Evolutionary conservation across 495 filamentous ascomycete genomes (phyloP), one percentile per base, ranked within the genome.

Genomic region (Margaritispora aquatica): DNA sequence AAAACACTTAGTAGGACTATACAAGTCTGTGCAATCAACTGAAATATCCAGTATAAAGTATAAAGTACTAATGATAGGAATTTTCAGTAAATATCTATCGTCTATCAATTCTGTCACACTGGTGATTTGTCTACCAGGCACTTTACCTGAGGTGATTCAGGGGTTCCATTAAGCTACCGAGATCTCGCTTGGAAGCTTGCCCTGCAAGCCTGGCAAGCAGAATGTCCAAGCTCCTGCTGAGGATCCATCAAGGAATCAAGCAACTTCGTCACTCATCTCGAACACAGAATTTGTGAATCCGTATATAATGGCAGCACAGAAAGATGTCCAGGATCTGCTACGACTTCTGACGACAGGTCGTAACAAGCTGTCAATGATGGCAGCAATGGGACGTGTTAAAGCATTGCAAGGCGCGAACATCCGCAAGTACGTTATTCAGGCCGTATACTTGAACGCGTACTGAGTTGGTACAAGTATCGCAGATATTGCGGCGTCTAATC

Each of bases 341-440:
- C 86, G 88, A 50, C 87, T 94, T 53, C 78, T 93, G 27, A 86
- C 88, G 0, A 83, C 87, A 63, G 84, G 87, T 66, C 74, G 79
- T 62, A 92, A 88, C 65, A 92, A 88, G 68, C 68, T 89, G 11
- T 82, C 88, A 0, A 82, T 93, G 63, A 77, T 87, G 60, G 73
- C 77, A 26, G 88, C 89, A 20, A 84, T 92, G 76, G 70, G 75
- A 51, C 86, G 86, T 69, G 74, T 87, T 51, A 86, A 85, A 68
- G 77, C 82, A 0, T 77, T 92, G 20, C 86, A 89, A 61, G 75
- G 73, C 19, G 83, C 80, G 22, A 77, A 79, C 22, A 74, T 92
- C 24, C 78, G 74, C 57, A 87, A 77, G 85, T 87, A 78, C 68
- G 8, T 26, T 15, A 13, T 13, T n/a, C 44, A 10, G 47, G 4